These are phyloP conservation scores for Cotoneaster glaucophyllus DNA, from an alignment of 306 rosid genomes.

Conservation along the genomic window DNA sequence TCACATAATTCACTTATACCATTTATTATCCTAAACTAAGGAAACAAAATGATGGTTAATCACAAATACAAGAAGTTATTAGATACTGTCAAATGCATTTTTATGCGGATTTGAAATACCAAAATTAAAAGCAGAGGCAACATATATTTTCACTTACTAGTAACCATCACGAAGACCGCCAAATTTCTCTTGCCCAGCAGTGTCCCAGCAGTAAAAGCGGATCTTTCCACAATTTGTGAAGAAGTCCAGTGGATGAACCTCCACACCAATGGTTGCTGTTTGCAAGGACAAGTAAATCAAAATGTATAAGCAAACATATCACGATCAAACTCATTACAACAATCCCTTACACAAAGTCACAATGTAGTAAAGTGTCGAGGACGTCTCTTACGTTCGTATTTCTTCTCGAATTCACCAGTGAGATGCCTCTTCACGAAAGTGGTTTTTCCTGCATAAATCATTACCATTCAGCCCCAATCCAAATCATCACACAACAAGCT, in stretches of 20 bases:
- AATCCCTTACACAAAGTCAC: neutral
- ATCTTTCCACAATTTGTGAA: constrained; percentile 60
- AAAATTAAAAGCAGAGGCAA: neutral
- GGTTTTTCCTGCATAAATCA: constrained; percentile 47
- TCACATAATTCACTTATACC: neutral
- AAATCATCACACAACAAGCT: neutral
- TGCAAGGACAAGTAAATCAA: neutral
- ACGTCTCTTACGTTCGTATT: constrained; percentile 52
- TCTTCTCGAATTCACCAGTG: constrained; percentile 82
- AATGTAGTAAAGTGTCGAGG: neutral
- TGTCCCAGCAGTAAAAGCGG: constrained; percentile 79
- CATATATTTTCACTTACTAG: constrained; percentile 44
- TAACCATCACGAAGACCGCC: constrained; percentile 83
- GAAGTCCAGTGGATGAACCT: constrained; percentile 75
- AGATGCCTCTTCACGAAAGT: constrained; percentile 72
- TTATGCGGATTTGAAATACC: neutral
- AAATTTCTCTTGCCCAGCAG: constrained; percentile 79
- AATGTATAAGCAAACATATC: neutral
- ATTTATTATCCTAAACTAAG: neutral
- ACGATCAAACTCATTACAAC: neutral
- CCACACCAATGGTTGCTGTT: constrained; percentile 78
- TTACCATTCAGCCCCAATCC: neutral
- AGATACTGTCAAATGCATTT: neutral
- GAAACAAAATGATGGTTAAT: neutral
- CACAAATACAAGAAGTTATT: neutral